phyloP scores from a whole-genome alignment of 768 basidiomycete species.

The Podaxis sp. region DNA sequence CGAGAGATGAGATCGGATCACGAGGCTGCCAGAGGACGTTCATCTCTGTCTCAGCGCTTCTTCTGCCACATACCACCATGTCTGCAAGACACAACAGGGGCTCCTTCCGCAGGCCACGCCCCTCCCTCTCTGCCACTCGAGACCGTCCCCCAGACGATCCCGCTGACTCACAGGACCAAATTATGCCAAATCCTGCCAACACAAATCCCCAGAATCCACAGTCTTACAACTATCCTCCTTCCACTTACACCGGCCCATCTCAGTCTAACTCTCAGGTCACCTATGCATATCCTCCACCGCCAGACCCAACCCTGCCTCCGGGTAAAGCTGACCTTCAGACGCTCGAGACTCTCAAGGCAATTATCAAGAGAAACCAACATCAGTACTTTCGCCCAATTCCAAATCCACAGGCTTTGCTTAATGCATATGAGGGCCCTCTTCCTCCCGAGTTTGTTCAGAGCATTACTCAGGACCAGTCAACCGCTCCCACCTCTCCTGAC shows the following conservation, averaged over 20 bases:
- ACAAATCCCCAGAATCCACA: neutral
- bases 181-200: neutral
- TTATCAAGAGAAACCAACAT: constrained; percentile 73
- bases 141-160: constrained; percentile 2
- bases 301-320: constrained; percentile 34
- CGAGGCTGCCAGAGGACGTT: neutral
- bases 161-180: neutral
- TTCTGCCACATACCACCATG: constrained; percentile 1
- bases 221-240: neutral
- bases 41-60: neutral
- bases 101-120: neutral
- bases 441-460: constrained; percentile 4
- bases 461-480: neutral
- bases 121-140: neutral
- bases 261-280: neutral
- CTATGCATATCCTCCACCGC: neutral
- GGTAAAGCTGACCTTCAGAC: constrained; percentile 71
- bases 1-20: neutral
- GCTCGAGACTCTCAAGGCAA: constrained; percentile 71
- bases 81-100: neutral
- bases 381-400: constrained; percentile 68
- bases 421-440: constrained; percentile 60
- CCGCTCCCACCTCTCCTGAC: neutral
- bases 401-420: constrained; percentile 62
- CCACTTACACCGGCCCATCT: neutral